These are phyloP conservation scores for Penicillium carneum DNA, from an alignment of 2,329 filamentous ascomycete genomes.

Conservation along the genomic window DNA sequence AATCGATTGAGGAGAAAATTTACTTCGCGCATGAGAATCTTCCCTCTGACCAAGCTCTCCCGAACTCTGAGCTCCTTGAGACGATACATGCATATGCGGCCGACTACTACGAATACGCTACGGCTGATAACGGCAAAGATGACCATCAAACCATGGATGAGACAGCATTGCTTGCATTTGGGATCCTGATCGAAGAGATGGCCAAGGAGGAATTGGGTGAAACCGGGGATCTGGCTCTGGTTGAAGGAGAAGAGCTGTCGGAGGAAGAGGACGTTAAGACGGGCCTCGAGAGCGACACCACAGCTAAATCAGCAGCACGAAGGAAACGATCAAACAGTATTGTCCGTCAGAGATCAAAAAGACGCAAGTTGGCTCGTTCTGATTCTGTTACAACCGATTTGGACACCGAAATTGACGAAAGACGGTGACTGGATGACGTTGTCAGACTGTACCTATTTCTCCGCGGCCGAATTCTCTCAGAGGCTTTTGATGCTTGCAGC, in stretches of 20 bases:
- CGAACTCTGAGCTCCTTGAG: slow-evolving; percentile 64
- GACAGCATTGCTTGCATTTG: slow-evolving; percentile 67
- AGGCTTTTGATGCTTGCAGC: neutral
- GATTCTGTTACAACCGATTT: slow-evolving; percentile 32
- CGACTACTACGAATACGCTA: slow-evolving; percentile 59
- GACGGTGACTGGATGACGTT: slow-evolving; percentile 3
- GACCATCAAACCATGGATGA: slow-evolving; percentile 66
- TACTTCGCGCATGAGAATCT: slow-evolving; percentile 63
- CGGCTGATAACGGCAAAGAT: slow-evolving; percentile 42
- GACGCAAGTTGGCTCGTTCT: slow-evolving; percentile 33
- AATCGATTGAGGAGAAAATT: slow-evolving; percentile 62
- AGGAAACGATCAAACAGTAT: slow-evolving; percentile 16
- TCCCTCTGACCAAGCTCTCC: slow-evolving; percentile 52
- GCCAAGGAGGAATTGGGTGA: slow-evolving; percentile 60
- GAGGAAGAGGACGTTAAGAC: slow-evolving; percentile 30
- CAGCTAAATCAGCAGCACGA: slow-evolving; percentile 16
- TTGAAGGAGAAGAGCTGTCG: slow-evolving; percentile 55
- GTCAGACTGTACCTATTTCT: slow-evolving; percentile 2
- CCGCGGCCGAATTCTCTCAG: neutral
- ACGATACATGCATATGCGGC: slow-evolving; percentile 65
- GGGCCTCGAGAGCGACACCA: slow-evolving; percentile 14
- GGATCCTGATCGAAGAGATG: slow-evolving; percentile 67
- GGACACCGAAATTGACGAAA: slow-evolving; percentile 34
- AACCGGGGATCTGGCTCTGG: slow-evolving; percentile 65
- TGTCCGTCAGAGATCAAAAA: slow-evolving; percentile 38